phyloP scores from a whole-genome alignment of 2,329 filamentous ascomycete species.

The Fusarium coffeatum region DNA sequence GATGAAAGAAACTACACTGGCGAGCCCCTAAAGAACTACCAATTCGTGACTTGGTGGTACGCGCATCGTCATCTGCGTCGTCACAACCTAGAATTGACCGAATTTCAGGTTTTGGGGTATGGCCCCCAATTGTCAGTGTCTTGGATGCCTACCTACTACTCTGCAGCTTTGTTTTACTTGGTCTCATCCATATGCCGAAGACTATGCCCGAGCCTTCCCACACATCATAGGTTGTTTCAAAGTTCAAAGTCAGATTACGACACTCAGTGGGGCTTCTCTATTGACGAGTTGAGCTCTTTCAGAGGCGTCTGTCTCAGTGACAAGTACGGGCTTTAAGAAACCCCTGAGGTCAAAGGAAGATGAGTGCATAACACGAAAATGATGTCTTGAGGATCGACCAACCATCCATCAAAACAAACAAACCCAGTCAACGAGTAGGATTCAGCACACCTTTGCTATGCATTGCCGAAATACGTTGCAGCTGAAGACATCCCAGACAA shows the following conservation, averaged over 20 bases:
- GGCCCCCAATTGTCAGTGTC: slow-evolving; percentile 19
- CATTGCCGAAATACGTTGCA: slow-evolving; percentile 25
- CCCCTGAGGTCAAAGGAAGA: not conserved
- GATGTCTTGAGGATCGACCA: slow-evolving; percentile 5
- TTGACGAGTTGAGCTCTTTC: slow-evolving; percentile 4
- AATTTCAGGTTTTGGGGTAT: slow-evolving; percentile 21
- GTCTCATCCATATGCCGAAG: slow-evolving; percentile 13
- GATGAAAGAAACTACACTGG: not conserved
- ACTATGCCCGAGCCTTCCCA: not conserved
- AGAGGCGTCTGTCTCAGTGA: slow-evolving; percentile 26
- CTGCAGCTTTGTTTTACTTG: not conserved
- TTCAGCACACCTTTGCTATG: slow-evolving; percentile 10
- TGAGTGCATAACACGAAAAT: not conserved
- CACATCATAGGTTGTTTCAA: slow-evolving; percentile 23
- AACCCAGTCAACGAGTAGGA: slow-evolving; percentile 2
- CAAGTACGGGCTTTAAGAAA: not conserved
- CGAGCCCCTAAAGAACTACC: not conserved
- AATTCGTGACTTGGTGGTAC: slow-evolving; percentile 1
- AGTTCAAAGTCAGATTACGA: slow-evolving; percentile 9
- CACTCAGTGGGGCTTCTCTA: slow-evolving; percentile 29
- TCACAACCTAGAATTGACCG: slow-evolving; percentile 2
- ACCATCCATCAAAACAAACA: not conserved
- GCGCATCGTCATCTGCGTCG: slow-evolving; percentile 26
- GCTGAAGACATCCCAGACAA: slow-evolving; percentile 30
- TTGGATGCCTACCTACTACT: not conserved